These are phyloP conservation scores for Penicillium sp. DNA, from an alignment of 2,329 filamentous ascomycete genomes.

Conservation along the genomic window DNA sequence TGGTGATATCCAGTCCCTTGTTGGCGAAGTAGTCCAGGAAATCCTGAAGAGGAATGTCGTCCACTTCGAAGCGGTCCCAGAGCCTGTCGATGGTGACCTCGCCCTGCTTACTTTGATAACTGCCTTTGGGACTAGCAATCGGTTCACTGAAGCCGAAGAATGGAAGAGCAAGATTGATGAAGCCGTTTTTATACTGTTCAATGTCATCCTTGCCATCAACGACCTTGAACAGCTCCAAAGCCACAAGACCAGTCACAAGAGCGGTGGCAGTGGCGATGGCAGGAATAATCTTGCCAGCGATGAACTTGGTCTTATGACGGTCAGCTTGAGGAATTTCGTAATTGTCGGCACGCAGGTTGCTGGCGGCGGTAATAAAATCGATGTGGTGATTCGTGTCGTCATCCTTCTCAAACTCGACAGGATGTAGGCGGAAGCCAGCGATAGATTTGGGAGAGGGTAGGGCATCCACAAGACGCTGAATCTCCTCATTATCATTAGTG, in stretches of 20 bases:
- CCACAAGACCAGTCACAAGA: constrained; percentile 85
- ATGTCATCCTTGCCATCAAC: constrained; percentile 93
- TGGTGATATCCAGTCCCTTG: constrained; percentile 74
- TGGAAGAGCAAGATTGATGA: constrained; percentile 89
- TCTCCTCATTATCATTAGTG: constrained; percentile 67
- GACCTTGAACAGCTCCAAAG: constrained; percentile 93
- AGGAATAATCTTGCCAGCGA: constrained; percentile 98
- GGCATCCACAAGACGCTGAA: constrained; percentile 63
- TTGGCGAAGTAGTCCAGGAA: constrained; percentile 76
- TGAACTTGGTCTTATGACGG: constrained; percentile 98
- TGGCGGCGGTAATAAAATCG: constrained; percentile 96
- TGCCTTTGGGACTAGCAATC: constrained; percentile 86
- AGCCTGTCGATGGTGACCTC: constrained; percentile 85
- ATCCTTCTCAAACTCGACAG: constrained; percentile 98
- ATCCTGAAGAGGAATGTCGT: constrained; percentile 76
- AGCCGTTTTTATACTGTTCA: constrained; percentile 99
- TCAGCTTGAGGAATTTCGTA: constrained; percentile 94
- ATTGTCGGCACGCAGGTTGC: constrained; percentile 93
- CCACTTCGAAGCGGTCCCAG: constrained; percentile 93
- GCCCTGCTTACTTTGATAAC: constrained; percentile 71
- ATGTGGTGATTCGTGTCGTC: constrained; percentile 98
- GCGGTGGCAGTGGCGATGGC: constrained; percentile 97
- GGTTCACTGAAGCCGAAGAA: constrained; percentile 99
- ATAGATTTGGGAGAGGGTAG: constrained; percentile 75
- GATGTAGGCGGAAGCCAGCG: constrained; percentile 79